Evolutionary conservation across 192 early-diverging fungal genomes (phyloP).

Genomic region (Pilobolus umbonatus): DNA sequence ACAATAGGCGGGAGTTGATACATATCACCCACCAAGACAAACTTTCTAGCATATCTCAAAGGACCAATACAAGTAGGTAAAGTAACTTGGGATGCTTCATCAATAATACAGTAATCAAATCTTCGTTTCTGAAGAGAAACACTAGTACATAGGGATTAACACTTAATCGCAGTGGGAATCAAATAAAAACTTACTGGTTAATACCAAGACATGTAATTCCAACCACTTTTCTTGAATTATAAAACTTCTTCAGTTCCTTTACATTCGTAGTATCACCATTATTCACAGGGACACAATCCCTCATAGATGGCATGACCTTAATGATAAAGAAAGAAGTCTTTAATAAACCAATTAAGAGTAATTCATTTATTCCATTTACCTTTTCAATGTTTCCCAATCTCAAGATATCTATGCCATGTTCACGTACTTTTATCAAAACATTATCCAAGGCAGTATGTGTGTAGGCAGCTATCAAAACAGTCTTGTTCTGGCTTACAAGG

Average conservation of each 20-base stretch:
- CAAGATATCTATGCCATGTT: slow-evolving; percentile 60
- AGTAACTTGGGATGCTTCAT: slow-evolving; percentile 94
- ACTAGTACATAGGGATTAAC: slow-evolving; percentile 34
- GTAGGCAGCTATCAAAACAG: slow-evolving; percentile 83
- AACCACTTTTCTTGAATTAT: slow-evolving; percentile 61
- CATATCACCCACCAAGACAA: slow-evolving; percentile 94
- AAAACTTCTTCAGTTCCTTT: slow-evolving; percentile 55
- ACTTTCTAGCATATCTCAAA: slow-evolving; percentile 69
- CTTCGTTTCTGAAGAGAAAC: slow-evolving; percentile 63
- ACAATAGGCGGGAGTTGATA: slow-evolving; percentile 93
- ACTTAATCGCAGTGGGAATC: not conserved
- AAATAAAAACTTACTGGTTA: slow-evolving; percentile 55
- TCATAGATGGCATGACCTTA: slow-evolving; percentile 15
- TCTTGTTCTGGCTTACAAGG: slow-evolving; percentile 63
- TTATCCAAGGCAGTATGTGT: slow-evolving; percentile 94
- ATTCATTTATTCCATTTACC: slow-evolving; percentile 23
- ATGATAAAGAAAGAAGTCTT: not conserved
- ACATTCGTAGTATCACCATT: slow-evolving; percentile 47
- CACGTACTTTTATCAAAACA: slow-evolving; percentile 79
- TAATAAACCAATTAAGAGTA: not conserved
- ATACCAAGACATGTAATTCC: slow-evolving; percentile 89
- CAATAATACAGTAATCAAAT: slow-evolving; percentile 96
- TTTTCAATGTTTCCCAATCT: slow-evolving; percentile 68
- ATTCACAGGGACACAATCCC: slow-evolving; percentile 21
- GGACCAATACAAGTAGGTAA: slow-evolving; percentile 89